Conservation (phyloP, 2,329 filamentous ascomycete species). For the Plectosphaerella plurivora region DNA sequence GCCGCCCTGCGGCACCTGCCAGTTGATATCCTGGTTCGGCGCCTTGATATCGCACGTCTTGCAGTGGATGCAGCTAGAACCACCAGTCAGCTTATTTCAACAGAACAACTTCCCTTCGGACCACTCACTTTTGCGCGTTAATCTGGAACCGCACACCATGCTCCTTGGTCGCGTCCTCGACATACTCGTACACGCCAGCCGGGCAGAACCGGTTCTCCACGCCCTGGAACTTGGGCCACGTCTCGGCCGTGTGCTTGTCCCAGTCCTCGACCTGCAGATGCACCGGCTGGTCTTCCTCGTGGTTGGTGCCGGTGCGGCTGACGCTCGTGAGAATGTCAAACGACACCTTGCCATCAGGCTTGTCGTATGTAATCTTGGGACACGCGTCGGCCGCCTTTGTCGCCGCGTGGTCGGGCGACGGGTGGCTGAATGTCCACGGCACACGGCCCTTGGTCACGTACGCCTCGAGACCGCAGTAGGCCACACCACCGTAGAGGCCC, state of each 20-base stretch:
- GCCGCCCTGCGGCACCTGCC: conserved; percentile 90
- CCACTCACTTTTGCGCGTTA: conserved; percentile 88
- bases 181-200: conserved; percentile 95
- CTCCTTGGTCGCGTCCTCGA: conserved; percentile 84
- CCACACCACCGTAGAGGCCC: conserved; percentile 81
- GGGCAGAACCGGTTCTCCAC: conserved; percentile 96
- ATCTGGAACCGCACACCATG: conserved; percentile 95
- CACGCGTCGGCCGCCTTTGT: conserved; percentile 78
- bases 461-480: conserved; percentile 91
- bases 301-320: conserved; percentile 92
- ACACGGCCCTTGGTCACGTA: conserved; percentile 78
- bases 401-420: conserved; percentile 67
- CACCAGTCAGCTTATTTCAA: conserved; percentile 18
- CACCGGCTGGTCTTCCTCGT: conserved; percentile 97
- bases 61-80: conserved; percentile 86
- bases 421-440: conserved; percentile 92
- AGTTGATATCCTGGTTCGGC: conserved; percentile 94
- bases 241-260: conserved; percentile 80
- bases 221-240: conserved; percentile 85
- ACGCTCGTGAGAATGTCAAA: conserved; percentile 97
- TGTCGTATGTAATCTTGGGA: conserved; percentile 90
- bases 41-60: conserved; percentile 99
- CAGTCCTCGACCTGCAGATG: conserved; percentile 94
- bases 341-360: conserved; percentile 89
- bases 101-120: neutral